phyloP scores from a whole-genome alignment of 2,329 filamentous ascomycete species.

The Diaporthe vexans region DNA sequence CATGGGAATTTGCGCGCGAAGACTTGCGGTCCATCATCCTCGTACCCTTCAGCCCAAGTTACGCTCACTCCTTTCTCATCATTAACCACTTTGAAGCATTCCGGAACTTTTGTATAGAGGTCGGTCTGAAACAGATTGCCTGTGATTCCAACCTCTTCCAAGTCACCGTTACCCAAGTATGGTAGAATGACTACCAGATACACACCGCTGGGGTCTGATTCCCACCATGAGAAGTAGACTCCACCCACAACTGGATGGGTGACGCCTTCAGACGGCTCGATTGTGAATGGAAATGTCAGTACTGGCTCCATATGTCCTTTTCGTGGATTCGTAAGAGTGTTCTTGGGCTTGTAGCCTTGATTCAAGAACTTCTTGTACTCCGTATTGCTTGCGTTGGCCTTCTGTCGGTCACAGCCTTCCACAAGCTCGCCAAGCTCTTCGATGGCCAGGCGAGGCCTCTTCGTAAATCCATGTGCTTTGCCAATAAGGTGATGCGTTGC shows the following conservation, averaged over 20 bases:
- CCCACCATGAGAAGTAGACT: neutral
- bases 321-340: neutral
- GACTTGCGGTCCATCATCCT: neutral
- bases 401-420: neutral
- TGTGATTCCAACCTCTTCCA: neutral
- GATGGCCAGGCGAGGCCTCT: too few species aligned
- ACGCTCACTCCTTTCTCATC: too few species aligned
- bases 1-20: neutral
- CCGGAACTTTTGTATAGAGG: too few species aligned
- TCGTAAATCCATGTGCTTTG: too few species aligned
- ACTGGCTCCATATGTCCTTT: too few species aligned
- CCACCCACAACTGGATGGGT: neutral
- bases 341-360: neutral
- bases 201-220: neutral
- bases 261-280: neutral
- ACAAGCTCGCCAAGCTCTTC: neutral
- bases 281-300: too few species aligned
- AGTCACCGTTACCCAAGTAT: neutral
- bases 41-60: conserved; percentile 1
- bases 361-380: neutral
- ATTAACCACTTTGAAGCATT: too few species aligned
- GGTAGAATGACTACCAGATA: neutral
- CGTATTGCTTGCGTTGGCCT: neutral
- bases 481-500: too few species aligned
- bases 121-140: too few species aligned